Conservation (phyloP, 768 basidiomycete species). For the Boletus rex-veris region DNA sequence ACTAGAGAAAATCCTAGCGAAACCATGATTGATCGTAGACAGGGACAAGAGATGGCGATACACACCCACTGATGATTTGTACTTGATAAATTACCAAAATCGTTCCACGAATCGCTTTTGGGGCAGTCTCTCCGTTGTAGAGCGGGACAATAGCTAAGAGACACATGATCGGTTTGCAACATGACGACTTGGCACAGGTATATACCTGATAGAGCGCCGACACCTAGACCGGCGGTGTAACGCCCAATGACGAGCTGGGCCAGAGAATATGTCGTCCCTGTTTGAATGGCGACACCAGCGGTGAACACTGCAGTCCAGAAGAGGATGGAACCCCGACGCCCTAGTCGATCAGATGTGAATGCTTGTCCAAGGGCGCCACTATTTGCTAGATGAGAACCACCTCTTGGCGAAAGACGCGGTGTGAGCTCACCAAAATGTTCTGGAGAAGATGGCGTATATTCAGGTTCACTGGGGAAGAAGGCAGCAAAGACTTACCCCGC, state of each 20-base stretch:
- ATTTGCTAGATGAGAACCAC: slow-evolving; percentile 2
- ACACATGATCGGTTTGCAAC: not conserved
- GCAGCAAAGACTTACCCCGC: slow-evolving; percentile 47
- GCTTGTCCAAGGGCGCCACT: slow-evolving; percentile 67
- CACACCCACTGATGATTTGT: slow-evolving; percentile 69
- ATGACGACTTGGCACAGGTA: not conserved
- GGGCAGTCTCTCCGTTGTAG: slow-evolving; percentile 64
- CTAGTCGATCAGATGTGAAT: slow-evolving; percentile 70
- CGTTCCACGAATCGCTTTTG: no score
- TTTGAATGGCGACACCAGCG: slow-evolving; percentile 64
- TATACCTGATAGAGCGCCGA: slow-evolving; percentile 69
- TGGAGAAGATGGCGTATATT: slow-evolving; percentile 8
- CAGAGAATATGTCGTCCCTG: slow-evolving; percentile 55
- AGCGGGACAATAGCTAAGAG: slow-evolving; percentile 54
- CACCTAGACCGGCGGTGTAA: slow-evolving; percentile 73
- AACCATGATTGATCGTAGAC: not conserved
- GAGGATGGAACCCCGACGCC: slow-evolving; percentile 69
- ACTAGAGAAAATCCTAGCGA: slow-evolving; percentile 50
- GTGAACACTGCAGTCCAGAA: slow-evolving; percentile 77
- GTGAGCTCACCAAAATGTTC: slow-evolving; percentile 49
- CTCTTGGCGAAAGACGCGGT: not conserved
- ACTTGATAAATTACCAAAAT: no score
- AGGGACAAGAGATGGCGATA: not conserved
- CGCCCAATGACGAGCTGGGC: slow-evolving; percentile 71
- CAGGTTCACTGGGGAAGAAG: not conserved